Base-by-base conservation (phyloP, 306 rosid genomes). In the Begonia loranthoides region DNA sequence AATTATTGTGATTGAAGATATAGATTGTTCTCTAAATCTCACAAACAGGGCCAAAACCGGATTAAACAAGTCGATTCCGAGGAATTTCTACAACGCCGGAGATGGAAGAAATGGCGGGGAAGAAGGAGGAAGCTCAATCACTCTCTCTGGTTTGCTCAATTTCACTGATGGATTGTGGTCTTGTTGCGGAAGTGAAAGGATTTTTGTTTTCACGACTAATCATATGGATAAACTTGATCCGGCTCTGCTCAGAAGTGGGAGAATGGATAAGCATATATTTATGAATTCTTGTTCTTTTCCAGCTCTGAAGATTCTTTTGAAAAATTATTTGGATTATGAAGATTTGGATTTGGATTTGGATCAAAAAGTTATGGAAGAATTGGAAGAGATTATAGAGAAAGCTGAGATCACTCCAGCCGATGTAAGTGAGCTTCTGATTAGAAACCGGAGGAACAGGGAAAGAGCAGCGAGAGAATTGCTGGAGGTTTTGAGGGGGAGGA, bases 141-240 rank as follows among this genome's bases (percentile, higher is more conserved):
- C 97, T 0, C 93, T 89, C 1, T 84, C 95, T 1, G 97, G 97
- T 15, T 57, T 89, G 68, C 61, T 89, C 70, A 89, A 89, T 68
- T 89, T 89, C 49, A 89, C 87, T 0, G 97, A 89, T 57, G 97
- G 97, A 36, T 70, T 89, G 54, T 89, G 97, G 97, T 89, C 97
- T 0, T 89, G 95, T 13, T 89, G 97, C 15, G 97, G 97, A 46
- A 89, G 94, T 41, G 97, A 89, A 79, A 77, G 87, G 75, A 84
- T 89, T 10, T 89, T 89, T 22, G 90, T 89, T 61, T 89, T 89
- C 49, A 89, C 97, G 0, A 89, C 95, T 2, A 89, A 89, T 56
- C 97, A 89, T 74, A 76, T 89, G 61, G 94, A 89, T 79, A 89
- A 82, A 75, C 87, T 89, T 9, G 97, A 89, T 68, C 75, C 95